Evolutionary conservation across 139 green algal species (phyloP), one percentile per base, ranked within the genome.

Genomic region (Yamagishiella unicocca): DNA sequence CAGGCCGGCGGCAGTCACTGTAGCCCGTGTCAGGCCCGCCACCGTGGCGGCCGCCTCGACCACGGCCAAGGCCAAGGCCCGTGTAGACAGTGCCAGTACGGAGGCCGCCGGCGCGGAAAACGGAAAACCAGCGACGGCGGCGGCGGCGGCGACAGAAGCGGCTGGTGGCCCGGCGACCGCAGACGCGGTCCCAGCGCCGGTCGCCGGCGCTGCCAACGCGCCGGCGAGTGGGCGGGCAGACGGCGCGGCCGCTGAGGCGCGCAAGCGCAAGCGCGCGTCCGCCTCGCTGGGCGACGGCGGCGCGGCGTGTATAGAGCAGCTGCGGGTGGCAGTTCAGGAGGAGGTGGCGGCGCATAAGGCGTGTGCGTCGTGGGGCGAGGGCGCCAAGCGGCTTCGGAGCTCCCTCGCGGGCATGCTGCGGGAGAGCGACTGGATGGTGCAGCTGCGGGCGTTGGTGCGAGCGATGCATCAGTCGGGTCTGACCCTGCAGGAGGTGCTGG

Each of bases 301-400:
- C 29, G 43, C 10, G 35, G 43, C 1, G 5, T 14, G 43, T 10
- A 42, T 6, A 43, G 72, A 40, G 29, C 12, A 3, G n/a, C 45
- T 45, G 43, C 77, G 38, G 1, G 27, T 4, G 10, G 37, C 25
- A 4, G 27, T 55, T 9, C 37, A 58, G 77, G 54, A 9, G 31
- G 80, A 86, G 80, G 6, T 77, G 1, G 31, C 21, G n/a, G 61
- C 54, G 40, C 40, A 35, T 27, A 85, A 85, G 58, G 61, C 79
- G 17, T 62, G 61, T 42, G 29, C 61, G 4, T 58, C 31, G 29
- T 85, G 31, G 42, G 2, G 19, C 33, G 45, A 86, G 6, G 64
- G 80, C 62, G 27, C 53, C 9, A 86, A 86, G 80, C 80, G 80
- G 43, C 43, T 86, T 3, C 38, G 40, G 43, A 3, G 4, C 8